Conservation (phyloP, 768 basidiomycete genomes). For the Boletus fagicola region DNA sequence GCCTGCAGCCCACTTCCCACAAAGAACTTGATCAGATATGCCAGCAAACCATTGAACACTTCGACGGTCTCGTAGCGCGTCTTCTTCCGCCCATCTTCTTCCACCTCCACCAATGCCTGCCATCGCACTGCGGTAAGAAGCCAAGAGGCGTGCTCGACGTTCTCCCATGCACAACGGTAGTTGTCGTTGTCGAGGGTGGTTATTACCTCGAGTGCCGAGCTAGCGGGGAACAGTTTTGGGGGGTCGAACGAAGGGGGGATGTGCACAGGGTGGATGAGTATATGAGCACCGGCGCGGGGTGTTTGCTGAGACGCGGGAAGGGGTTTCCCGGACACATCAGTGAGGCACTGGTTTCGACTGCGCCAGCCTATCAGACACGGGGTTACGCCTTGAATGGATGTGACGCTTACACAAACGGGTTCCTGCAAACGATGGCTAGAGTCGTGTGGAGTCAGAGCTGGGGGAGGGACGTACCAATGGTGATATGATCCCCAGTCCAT, state of each 20-base stretch:
- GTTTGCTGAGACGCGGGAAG: conserved; percentile 45
- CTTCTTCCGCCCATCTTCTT: conserved; percentile 43
- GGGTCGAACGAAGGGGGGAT: conserved; percentile 59
- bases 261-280: conserved; percentile 51
- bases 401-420: conserved; percentile 59
- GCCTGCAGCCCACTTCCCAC: conserved; percentile 41
- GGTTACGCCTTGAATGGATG: background rate
- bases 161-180: conserved; percentile 58
- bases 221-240: conserved; percentile 30
- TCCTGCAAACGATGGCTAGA: conserved; percentile 42
- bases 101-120: conserved; percentile 52
- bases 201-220: conserved; percentile 45
- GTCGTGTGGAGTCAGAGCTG: background rate
- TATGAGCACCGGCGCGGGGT: conserved; percentile 45
- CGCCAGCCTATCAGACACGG: background rate
- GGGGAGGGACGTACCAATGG: conserved; percentile 49
- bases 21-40: conserved; percentile 50
- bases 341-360: conserved; percentile 50
- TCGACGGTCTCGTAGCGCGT: conserved; percentile 66
- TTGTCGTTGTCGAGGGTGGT: conserved; percentile 51
- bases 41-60: conserved; percentile 55
- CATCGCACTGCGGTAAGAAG: conserved; percentile 57
- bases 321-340: conserved; percentile 41
- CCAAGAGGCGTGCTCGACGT: conserved; percentile 41
- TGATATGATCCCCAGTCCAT: conserved; percentile 60